Conservation (phyloP, 257 asterid genomes). For the Fraxinus americana region DNA sequence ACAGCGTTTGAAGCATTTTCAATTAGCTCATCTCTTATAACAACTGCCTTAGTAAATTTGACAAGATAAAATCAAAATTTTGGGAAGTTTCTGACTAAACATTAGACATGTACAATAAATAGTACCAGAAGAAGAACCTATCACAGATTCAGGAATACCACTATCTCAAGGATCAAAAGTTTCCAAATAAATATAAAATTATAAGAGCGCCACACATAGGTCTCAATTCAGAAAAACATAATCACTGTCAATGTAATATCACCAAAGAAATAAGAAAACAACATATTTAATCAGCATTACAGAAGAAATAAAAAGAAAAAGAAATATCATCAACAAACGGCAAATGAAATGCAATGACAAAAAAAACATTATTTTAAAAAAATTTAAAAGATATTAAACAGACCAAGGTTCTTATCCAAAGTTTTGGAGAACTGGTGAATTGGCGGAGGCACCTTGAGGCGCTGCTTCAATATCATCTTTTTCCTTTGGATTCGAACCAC, state of each 20-base stretch:
- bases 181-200: no score
- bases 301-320: neutral
- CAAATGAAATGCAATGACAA: no score
- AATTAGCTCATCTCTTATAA: neutral
- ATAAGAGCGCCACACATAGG: neutral
- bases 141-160: neutral
- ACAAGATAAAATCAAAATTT: neutral
- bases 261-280: no score
- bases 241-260: neutral
- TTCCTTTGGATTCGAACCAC: neutral
- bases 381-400: neutral
- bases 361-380: no score
- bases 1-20: neutral
- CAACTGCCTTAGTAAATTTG: neutral
- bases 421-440: conserved; percentile 7
- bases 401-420: conserved; percentile 7
- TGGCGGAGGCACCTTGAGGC: conserved; percentile 1
- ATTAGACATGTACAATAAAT: neutral
- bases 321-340: neutral
- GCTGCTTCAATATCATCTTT: neutral
- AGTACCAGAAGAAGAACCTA: neutral
- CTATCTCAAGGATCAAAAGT: neutral
- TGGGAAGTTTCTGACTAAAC: neutral
- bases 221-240: neutral
- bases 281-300: neutral